Percentiles rank a stretch among this genome's conserved stretches.
These are phyloP conservation scores for Naumovozyma dairenensis DNA, from an alignment of 805 yeast species.

Conservation along the genomic window DNA sequence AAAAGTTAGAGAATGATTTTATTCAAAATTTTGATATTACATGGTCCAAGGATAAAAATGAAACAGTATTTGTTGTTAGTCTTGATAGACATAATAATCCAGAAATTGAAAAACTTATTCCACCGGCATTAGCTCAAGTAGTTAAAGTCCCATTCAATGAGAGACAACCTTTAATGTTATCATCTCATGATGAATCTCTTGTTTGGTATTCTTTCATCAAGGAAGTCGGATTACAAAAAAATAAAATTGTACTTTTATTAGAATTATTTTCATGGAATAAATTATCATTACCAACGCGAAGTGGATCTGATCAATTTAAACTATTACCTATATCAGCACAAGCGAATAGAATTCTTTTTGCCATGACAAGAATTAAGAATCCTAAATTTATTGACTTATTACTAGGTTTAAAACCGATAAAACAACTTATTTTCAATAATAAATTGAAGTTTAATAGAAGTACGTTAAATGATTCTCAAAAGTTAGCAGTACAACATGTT, in stretches of 20 bases:
- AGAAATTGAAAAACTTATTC: constrained; percentile 40
- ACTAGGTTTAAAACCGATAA: constrained; percentile 44
- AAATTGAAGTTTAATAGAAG: constrained; percentile 39
- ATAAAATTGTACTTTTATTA: constrained; percentile 33
- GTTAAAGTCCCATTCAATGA: constrained; percentile 51
- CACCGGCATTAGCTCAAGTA: constrained; percentile 42
- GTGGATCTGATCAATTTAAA: constrained; percentile 30
- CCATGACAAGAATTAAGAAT: constrained; percentile 52
- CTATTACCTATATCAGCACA: constrained; percentile 57
- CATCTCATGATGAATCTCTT: constrained; percentile 38
- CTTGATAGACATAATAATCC: constrained; percentile 18
- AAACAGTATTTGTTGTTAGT: constrained; percentile 22
- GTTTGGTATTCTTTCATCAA: constrained; percentile 55
- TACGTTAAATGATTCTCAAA: constrained; percentile 50
- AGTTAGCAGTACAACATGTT: constrained; percentile 44
- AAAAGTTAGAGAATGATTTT: constrained; percentile 39
- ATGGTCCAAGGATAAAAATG: constrained; percentile 43
- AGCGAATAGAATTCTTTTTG: constrained; percentile 50
- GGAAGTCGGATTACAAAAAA: constrained; percentile 29
- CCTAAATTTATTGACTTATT: constrained; percentile 42
- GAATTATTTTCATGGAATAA: constrained; percentile 52
- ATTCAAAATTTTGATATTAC: constrained; percentile 40
- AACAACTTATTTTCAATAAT: constrained; percentile 49
- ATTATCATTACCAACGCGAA: constrained; percentile 35
- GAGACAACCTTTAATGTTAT: constrained; percentile 48